These are phyloP conservation scores for Strobilomyces dryophilus DNA, from an alignment of 768 basidiomycete species.

Conservation along the genomic window DNA sequence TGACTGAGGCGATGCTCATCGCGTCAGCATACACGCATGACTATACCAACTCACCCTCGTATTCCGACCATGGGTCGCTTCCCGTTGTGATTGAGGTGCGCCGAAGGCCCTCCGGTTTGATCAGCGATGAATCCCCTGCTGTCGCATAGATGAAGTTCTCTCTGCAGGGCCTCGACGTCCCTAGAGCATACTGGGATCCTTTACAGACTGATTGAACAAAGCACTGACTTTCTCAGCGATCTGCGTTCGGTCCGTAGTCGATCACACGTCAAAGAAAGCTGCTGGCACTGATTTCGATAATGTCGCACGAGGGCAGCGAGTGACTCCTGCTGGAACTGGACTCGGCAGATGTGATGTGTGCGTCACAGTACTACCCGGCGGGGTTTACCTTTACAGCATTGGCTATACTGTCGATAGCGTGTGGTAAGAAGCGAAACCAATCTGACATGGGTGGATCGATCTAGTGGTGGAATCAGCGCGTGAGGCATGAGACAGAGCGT, in stretches of 20 bases:
- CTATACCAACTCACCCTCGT: conserved; percentile 35
- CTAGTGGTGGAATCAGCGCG: conserved; percentile 35
- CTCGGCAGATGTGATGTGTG: not conserved
- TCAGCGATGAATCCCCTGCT: conserved; percentile 26
- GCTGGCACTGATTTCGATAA: conserved; percentile 54
- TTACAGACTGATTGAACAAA: conserved; percentile 3
- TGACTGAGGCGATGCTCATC: conserved; percentile 12
- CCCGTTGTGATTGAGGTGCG: conserved; percentile 49
- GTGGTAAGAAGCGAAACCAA: conserved; percentile 70
- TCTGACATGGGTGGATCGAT: conserved; percentile 78
- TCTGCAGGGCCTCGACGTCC: conserved; percentile 43
- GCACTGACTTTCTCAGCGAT: conserved; percentile 49
- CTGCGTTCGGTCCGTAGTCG: conserved; percentile 37
- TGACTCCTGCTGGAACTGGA: conserved; percentile 75
- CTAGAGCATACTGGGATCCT: conserved; percentile 30
- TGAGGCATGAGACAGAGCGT: not conserved
- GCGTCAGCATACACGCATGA: not conserved
- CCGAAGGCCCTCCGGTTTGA: conserved; percentile 32
- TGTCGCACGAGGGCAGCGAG: conserved; percentile 64
- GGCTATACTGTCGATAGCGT: conserved; percentile 58
- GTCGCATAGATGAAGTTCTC: conserved; percentile 50
- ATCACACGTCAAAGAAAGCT: conserved; percentile 34
- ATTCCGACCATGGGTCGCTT: conserved; percentile 56
- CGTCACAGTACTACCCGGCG: no score
- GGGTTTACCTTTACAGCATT: conserved; percentile 58